Percentiles rank a stretch among this genome's conserved stretches.
Conservation (phyloP, 257 asterid genomes). For the Penstemon eatonii region DNA sequence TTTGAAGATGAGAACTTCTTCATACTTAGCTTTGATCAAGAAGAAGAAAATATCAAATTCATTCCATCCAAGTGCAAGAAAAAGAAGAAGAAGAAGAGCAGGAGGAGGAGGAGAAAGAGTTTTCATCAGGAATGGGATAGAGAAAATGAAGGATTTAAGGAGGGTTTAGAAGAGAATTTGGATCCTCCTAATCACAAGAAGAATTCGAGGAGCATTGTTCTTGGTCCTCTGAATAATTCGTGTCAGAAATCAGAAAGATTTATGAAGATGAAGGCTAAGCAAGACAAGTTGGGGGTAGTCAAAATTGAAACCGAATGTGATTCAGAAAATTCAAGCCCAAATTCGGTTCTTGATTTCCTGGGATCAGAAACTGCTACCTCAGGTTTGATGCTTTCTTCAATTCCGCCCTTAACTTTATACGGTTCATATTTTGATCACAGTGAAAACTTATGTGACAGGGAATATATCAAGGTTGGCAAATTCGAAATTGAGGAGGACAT, state of each 20-base stretch:
- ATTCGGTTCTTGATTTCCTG: slow-evolving; percentile 57
- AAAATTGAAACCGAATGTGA: slow-evolving; percentile 34
- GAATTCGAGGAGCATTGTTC: slow-evolving; percentile 30
- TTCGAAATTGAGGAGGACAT: slow-evolving; percentile 58
- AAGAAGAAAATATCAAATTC: not conserved
- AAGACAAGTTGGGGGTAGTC: slow-evolving; percentile 20
- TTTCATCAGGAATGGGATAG: slow-evolving; percentile 26
- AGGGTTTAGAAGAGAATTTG: slow-evolving; percentile 1
- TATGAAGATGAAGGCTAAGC: slow-evolving; percentile 26
- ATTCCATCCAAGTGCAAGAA: slow-evolving; percentile 24
- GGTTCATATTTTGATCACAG: no score
- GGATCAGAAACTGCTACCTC: slow-evolving; percentile 34
- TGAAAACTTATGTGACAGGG: slow-evolving; percentile 30
- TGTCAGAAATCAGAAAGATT: not conserved
- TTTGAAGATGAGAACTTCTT: slow-evolving; percentile 67
- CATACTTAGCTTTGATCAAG: slow-evolving; percentile 63
- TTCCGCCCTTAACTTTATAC: no score
- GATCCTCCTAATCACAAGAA: slow-evolving; percentile 21
- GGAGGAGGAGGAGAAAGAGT: no score
- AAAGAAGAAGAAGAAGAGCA: not conserved
- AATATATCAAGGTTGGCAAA: slow-evolving; percentile 44
- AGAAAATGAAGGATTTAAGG: slow-evolving; percentile 29
- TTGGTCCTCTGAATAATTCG: slow-evolving; percentile 4
- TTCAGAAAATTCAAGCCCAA: slow-evolving; percentile 68
- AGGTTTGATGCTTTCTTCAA: slow-evolving; percentile 40